Percentiles rank a stretch among this genome's conserved stretches.
These are phyloP conservation scores for Termitomyces sp. DNA, from an alignment of 768 basidiomycete species.

Conservation along the genomic window DNA sequence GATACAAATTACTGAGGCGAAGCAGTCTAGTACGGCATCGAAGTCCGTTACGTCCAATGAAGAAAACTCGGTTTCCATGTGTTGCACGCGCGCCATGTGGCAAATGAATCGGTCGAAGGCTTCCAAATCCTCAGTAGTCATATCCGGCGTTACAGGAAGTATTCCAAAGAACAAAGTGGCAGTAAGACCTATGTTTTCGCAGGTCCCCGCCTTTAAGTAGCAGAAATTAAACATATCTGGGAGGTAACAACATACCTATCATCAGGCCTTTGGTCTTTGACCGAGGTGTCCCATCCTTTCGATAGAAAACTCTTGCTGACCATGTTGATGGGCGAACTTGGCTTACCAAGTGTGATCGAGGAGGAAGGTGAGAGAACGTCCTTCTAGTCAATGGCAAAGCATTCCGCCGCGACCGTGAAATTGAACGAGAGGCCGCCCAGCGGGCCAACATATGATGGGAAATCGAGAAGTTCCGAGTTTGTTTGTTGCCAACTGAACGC, in stretches of 20 bases:
- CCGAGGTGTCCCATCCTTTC: conserved; percentile 30
- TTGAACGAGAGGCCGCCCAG: conserved; percentile 22
- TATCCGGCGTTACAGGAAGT: not conserved
- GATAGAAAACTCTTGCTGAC: conserved; percentile 24
- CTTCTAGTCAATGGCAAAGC: conserved; percentile 10
- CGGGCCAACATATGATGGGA: conserved; percentile 23
- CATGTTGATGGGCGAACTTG: conserved; percentile 18
- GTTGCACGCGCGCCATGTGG: conserved; percentile 24
- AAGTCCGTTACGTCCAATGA: conserved; percentile 21
- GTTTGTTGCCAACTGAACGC: too few relatives aligned
- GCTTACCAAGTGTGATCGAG: conserved; percentile 1
- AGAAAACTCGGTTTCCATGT: conserved; percentile 21
- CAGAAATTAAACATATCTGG: not conserved
- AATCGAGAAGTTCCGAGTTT: not conserved
- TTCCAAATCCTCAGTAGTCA: not conserved
- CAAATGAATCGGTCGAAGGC: not conserved
- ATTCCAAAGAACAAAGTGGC: not conserved
- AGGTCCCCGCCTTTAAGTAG: not conserved
- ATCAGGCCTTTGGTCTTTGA: conserved; percentile 27
- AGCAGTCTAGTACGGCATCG: conserved; percentile 17
- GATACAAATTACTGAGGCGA: conserved; percentile 9
- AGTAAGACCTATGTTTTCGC: not conserved
- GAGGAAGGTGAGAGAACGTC: not conserved
- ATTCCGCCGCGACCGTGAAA: conserved; percentile 15
- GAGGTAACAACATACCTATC: conserved; percentile 20